Conservation (phyloP, 169 alveolate species). For the Plasmodium blacklocki region DNA sequence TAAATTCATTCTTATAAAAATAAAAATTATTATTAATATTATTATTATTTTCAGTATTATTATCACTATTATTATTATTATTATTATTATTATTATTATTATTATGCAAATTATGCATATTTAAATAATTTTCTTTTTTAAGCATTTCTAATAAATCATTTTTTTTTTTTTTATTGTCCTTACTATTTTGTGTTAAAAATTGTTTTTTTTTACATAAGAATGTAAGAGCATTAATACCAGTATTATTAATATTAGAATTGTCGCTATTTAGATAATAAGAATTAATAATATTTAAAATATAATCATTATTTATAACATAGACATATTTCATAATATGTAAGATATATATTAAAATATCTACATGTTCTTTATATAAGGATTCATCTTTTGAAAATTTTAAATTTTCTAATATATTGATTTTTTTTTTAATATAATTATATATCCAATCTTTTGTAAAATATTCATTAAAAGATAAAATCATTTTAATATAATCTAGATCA, state of each 20-base stretch:
- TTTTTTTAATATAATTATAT: slow-evolving; percentile 23
- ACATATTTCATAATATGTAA: slow-evolving; percentile 48
- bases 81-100: not conserved
- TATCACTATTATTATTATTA: slow-evolving; percentile 4
- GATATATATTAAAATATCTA: slow-evolving; percentile 17
- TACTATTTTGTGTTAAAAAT: slow-evolving; percentile 4
- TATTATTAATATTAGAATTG: not conserved
- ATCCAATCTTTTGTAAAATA: slow-evolving; percentile 38
- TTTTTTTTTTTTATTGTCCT: slow-evolving; percentile 7
- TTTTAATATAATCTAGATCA: slow-evolving; percentile 21
- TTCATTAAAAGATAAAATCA: slow-evolving; percentile 32
- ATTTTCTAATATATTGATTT: slow-evolving; percentile 23
- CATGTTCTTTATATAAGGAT: not conserved
- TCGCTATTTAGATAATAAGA: slow-evolving; percentile 28
- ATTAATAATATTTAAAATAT: slow-evolving; percentile 34
- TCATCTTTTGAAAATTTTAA: slow-evolving; percentile 31
- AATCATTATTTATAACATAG: slow-evolving; percentile 52
- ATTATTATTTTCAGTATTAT: not conserved
- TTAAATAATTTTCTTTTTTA: not conserved
- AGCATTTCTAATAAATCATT: not conserved
- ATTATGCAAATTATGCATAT: not conserved
- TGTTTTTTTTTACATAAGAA: slow-evolving; percentile 63
- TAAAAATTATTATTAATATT: not conserved
- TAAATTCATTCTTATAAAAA: slow-evolving; percentile 1
- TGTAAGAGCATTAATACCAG: slow-evolving; percentile 19